Base-by-base conservation (phyloP, 805 yeast genomes). In the Pichia manshurica region DNA sequence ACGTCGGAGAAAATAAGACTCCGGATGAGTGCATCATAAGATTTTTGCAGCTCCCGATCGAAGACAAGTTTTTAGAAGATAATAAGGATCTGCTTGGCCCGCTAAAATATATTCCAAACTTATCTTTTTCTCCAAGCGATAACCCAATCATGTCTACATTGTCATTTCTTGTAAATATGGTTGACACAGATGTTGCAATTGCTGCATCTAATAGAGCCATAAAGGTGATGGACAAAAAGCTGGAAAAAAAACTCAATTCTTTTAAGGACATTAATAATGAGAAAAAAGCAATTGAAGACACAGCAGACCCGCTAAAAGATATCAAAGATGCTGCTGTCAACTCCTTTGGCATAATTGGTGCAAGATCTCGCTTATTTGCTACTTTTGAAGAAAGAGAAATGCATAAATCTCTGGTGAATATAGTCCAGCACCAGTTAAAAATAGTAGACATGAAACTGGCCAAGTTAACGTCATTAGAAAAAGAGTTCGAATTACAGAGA, bases 61-160 rank as follows among this genome's bases (percentile, higher is more conserved):
- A 89, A 62, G 96, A 88, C 63, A 69, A 75, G 47, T 85, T 76
- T 59, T 66, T 81, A 52, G 76, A 77, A 22, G 69, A 76, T 29
- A 62, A 67, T 32, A 65, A 55, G 35, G 69, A 70, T 10, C 72
- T 76, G 32, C 63, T 84, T 17, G 90, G 93, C 0, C 86, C 95
- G 13, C 73, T 90, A 53, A 85, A 82, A 60, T 88, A 77, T 63
- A 82, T 91, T 4, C 84, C 95, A 3, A 84, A 87, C 62, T 73
- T 91, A 44, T 96, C 98, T 13, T 83, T 87, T 43, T 79, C 87
- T 33, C 78, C 87, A 39, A 79, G 83, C 25, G 98, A 93, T 56
- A 93, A 93, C 64, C 99, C 99, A 2, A 89, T 93, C 3, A 75
- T 93, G 70, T 84, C 95, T 33, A 91, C 95, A n/a, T 75, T 93